Conservation (phyloP, 768 basidiomycete genomes). For the Suillus fuscotomentosus region DNA sequence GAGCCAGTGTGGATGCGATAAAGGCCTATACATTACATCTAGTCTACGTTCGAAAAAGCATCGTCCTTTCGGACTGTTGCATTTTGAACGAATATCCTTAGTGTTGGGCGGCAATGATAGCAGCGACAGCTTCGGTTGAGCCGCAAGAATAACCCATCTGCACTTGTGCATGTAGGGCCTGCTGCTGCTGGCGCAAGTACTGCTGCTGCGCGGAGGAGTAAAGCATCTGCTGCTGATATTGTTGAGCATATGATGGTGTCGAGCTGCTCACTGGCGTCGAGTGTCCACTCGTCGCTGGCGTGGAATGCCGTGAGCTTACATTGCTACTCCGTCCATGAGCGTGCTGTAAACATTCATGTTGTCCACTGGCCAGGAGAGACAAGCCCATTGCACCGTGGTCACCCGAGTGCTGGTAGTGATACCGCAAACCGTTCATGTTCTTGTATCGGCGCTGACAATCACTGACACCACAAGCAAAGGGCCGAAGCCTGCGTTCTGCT, state of each 20-base stretch:
- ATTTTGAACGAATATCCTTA: neutral
- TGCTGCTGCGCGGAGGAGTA: slow-evolving; percentile 36
- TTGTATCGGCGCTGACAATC: slow-evolving; percentile 89
- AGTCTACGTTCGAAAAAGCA: neutral
- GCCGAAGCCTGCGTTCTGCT: slow-evolving; percentile 77
- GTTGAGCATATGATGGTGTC: slow-evolving; percentile 31
- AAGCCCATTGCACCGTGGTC: slow-evolving; percentile 92
- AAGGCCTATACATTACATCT: slow-evolving; percentile 6
- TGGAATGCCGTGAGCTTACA: slow-evolving; percentile 32
- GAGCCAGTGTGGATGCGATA: neutral
- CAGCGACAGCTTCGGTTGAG: neutral
- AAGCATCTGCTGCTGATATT: slow-evolving; percentile 37
- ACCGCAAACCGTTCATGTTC: slow-evolving; percentile 97
- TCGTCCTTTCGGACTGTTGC: neutral
- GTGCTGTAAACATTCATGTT: slow-evolving; percentile 54
- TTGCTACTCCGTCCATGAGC: slow-evolving; percentile 27
- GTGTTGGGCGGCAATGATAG: neutral
- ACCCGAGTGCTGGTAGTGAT: slow-evolving; percentile 96
- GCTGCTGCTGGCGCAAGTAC: slow-evolving; percentile 34
- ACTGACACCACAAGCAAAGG: slow-evolving; percentile 88
- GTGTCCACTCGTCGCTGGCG: slow-evolving; percentile 30
- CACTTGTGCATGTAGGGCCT: slow-evolving; percentile 29
- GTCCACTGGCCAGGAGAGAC: slow-evolving; percentile 73
- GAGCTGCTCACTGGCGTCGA: slow-evolving; percentile 30
- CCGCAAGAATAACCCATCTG: slow-evolving; percentile 21